Evolutionary conservation across 2,329 filamentous ascomycete genomes (phyloP).

Genomic region (Aphanocladium album): DNA sequence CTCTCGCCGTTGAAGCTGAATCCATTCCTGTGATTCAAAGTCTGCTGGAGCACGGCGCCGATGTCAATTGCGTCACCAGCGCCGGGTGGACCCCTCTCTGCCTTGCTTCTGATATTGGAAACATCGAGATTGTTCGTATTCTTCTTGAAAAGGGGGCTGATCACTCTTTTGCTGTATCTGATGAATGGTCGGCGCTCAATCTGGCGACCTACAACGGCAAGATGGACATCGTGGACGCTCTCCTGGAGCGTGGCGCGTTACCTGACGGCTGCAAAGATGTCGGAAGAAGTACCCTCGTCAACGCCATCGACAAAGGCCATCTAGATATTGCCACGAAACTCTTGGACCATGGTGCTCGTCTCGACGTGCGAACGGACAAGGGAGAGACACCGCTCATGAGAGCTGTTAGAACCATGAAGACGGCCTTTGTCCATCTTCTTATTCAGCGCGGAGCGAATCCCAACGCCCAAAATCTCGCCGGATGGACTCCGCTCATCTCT

Average conservation of each 20-base stretch:
- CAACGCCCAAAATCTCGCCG: background rate
- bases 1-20: constrained; percentile 11
- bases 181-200: constrained; percentile 19
- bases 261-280: constrained; percentile 1
- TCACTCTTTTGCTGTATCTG: constrained; percentile 19
- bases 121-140: constrained; percentile 1
- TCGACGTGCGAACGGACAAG: background rate
- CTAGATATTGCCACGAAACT: background rate
- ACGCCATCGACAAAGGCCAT: constrained; percentile 17
- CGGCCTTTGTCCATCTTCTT: constrained; percentile 2
- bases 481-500: background rate
- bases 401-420: background rate
- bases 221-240: background rate
- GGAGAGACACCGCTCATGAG: constrained; percentile 10
- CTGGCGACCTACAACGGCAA: constrained; percentile 22
- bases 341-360: background rate
- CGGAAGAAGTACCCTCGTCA: background rate
- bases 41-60: constrained; percentile 22
- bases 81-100: constrained; percentile 20
- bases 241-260: background rate
- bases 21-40: background rate
- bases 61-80: constrained; percentile 21
- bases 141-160: constrained; percentile 24
- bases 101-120: constrained; percentile 22
- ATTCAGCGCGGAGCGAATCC: background rate